Evolutionary conservation across 768 basidiomycete species (phyloP), one percentile per base, ranked within the genome.

Genomic region (Boletus subparvulus): DNA sequence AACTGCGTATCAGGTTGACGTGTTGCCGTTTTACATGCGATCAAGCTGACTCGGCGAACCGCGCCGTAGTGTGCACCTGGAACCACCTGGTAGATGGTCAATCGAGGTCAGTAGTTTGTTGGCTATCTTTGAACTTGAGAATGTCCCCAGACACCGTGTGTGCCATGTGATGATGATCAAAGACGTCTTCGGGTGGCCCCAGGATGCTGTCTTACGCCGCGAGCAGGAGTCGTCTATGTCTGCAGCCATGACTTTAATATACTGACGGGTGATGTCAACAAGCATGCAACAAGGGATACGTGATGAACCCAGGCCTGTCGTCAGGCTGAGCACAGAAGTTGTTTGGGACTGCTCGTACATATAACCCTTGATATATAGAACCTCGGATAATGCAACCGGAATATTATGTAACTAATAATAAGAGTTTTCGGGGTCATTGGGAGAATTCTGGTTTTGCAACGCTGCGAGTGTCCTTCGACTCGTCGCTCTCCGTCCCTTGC

Each of bases 401-500:
- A 14, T 30, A 41, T 44, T 61, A 67, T 54, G 0, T 72, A 72
- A 35, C n/a, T 66, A 60, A 71, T 11, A 2, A 71, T 13, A 2
- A 1, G 14, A 10, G 62, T 73, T 11, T 35, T 8, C 43, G 60
- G 66, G 63, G 72, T 73, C 70, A 68, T 71, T 70, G 71, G 36
- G 71, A 73, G 69, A 71, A 68, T 68, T 65, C 61, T 56, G 67
- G 58, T 69, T 71, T 64, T 73, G 69, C 70, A 73, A 73, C 69
- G 68, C 69, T 64, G 60, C 52, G 48, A 53, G 56, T 67, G 67
- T 60, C 63, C 63, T 65, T 69, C 50, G 63, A 62, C 65, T 69
- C 58, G 69, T 70, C 63, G 56, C 67, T 69, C 69, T 65, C 66
- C 58, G 67, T 64, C 65, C 63, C 59, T 65, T 59, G 67, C 59